Conservation (phyloP, 2,329 filamentous ascomycete species). For the Colletotrichum camelliae region DNA sequence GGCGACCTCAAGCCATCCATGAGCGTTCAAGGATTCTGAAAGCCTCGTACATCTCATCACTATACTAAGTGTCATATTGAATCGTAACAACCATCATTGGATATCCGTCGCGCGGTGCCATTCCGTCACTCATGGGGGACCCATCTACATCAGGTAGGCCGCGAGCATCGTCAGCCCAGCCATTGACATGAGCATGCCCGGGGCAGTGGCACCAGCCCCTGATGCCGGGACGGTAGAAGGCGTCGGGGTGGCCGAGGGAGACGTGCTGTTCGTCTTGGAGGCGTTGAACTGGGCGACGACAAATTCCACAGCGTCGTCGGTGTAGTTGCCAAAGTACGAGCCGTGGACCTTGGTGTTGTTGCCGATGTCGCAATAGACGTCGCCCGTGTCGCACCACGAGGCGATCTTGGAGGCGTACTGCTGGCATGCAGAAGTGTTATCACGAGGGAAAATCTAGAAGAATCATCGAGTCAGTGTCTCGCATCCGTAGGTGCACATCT, state of each 20-base stretch:
- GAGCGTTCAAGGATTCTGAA: neutral
- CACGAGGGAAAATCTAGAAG: slow-evolving; percentile 40
- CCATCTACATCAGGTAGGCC: neutral
- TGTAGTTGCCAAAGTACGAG: slow-evolving; percentile 41
- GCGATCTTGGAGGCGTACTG: slow-evolving; percentile 38
- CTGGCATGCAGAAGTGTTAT: slow-evolving; percentile 38
- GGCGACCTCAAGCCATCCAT: neutral
- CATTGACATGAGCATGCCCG: neutral
- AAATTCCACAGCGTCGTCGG: slow-evolving; percentile 37
- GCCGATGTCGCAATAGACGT: slow-evolving; percentile 44
- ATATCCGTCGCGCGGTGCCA: neutral
- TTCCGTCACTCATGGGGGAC: neutral
- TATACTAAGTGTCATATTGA: neutral
- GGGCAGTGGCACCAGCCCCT: neutral
- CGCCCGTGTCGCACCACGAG: slow-evolving; percentile 48
- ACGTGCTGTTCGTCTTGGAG: neutral
- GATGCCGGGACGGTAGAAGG: neutral
- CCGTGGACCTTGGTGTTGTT: slow-evolving; percentile 33
- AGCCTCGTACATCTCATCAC: neutral
- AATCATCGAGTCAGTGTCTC: neutral
- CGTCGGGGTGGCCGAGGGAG: neutral
- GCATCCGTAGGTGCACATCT: neutral
- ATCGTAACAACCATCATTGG: neutral
- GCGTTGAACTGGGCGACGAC: slow-evolving; percentile 37
- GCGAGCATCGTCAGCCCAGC: neutral